phyloP scores from a whole-genome alignment of 768 basidiomycete genomes.

The Suillus alpinus region DNA sequence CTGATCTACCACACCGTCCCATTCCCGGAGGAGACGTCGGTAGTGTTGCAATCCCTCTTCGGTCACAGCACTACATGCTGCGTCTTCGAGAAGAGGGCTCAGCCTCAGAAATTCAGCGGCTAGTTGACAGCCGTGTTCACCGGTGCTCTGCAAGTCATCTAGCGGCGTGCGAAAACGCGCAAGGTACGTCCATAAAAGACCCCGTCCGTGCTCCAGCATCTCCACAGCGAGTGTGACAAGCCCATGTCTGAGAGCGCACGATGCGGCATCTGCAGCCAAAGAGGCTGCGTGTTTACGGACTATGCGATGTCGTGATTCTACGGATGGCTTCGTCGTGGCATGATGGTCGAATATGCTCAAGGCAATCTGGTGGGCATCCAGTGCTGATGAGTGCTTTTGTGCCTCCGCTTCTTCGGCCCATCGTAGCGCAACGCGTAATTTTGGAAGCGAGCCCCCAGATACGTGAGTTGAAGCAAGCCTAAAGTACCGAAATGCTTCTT shows the following conservation, averaged over 20 bases:
- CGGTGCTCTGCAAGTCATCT: slow-evolving; percentile 23
- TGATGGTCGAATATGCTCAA: slow-evolving; percentile 23
- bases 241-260: slow-evolving; percentile 23
- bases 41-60: slow-evolving; percentile 13
- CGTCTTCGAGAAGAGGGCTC: slow-evolving; percentile 13
- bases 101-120: slow-evolving; percentile 23
- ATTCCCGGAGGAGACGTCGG: slow-evolving; percentile 24
- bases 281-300: slow-evolving; percentile 9
- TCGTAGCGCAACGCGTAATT: slow-evolving; percentile 19
- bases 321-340: slow-evolving; percentile 14
- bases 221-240: slow-evolving; percentile 28
- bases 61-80: slow-evolving; percentile 7
- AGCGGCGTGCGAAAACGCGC: slow-evolving; percentile 23
- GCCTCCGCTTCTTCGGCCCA: slow-evolving; percentile 22
- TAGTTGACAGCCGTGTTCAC: slow-evolving; percentile 15
- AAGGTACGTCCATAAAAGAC: slow-evolving; percentile 33
- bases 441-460: slow-evolving; percentile 14
- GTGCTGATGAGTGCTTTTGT: slow-evolving; percentile 22
- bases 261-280: slow-evolving; percentile 27
- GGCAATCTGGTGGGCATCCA: slow-evolving; percentile 27
- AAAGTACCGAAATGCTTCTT: slow-evolving; percentile 24
- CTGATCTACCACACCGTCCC: slow-evolving; percentile 22
- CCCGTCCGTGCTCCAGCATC: slow-evolving; percentile 29
- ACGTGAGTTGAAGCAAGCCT: slow-evolving; percentile 18
- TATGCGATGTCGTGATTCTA: slow-evolving; percentile 16